A percentile compares a stretch with the other conserved stretches of the same genome.
These are phyloP conservation scores for Magnusiomyces fungicola DNA, from an alignment of 1,139 yeast genomes.

Conservation along the genomic window DNA sequence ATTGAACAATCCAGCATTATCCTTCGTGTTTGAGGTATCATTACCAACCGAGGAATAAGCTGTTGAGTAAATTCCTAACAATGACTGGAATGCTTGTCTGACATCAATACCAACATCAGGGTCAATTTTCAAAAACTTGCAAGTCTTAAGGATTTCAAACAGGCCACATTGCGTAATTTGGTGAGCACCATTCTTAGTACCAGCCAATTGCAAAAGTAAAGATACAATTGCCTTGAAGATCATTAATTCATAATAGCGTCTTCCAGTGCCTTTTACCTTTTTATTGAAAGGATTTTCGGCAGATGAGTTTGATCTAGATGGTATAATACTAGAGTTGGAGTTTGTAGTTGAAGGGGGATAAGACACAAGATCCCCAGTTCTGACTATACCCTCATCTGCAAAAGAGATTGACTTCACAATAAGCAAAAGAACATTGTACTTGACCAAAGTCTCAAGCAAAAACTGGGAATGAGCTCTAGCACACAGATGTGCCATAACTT, in stretches of 20 bases:
- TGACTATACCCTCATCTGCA: slow-evolving; percentile 53
- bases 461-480: slow-evolving; percentile 44
- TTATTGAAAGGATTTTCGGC: not conserved
- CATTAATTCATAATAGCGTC: slow-evolving; percentile 52
- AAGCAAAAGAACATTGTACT: slow-evolving; percentile 57
- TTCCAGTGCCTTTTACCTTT: slow-evolving; percentile 24
- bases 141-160: slow-evolving; percentile 52
- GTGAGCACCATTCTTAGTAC: slow-evolving; percentile 68
- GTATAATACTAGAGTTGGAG: not conserved
- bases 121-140: slow-evolving; percentile 56
- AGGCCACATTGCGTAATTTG: slow-evolving; percentile 65
- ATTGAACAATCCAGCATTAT: not conserved
- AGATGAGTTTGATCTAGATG: not conserved
- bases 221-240: slow-evolving; percentile 67
- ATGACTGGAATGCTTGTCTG: slow-evolving; percentile 12
- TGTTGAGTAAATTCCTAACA: not conserved
- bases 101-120: slow-evolving; percentile 70
- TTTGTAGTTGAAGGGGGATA: slow-evolving; percentile 4
- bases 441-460: slow-evolving; percentile 53
- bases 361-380: slow-evolving; percentile 8
- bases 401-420: slow-evolving; percentile 52
- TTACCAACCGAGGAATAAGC: not conserved
- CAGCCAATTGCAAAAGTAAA: slow-evolving; percentile 66
- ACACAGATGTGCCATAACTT: slow-evolving; percentile 57
- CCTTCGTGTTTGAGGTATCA: not conserved